A percentile compares a stretch with the other conserved stretches of the same genome.
Conservation (phyloP, 2,329 filamentous ascomycete genomes). For the Penicillium sp. region DNA sequence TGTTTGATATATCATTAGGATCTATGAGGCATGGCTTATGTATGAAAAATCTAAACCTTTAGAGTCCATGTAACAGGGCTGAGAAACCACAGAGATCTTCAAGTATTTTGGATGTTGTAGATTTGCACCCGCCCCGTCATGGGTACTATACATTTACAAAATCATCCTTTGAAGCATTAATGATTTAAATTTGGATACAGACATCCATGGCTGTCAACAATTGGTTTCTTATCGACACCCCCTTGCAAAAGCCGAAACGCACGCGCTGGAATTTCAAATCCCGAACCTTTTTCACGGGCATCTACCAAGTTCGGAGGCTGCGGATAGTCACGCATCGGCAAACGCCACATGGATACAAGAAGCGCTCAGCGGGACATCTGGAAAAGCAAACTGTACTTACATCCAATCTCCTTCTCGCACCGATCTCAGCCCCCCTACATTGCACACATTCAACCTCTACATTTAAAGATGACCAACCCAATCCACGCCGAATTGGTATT, state of each 20-base stretch:
- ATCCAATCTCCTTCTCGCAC: background rate
- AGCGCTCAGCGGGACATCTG: background rate
- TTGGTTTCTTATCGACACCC: too few relatives aligned
- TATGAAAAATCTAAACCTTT: background rate
- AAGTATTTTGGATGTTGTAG: too few relatives aligned
- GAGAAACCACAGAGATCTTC: too few relatives aligned
- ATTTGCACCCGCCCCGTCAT: too few relatives aligned
- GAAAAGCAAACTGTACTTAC: background rate
- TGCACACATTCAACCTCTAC: background rate
- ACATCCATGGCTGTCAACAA: too few relatives aligned
- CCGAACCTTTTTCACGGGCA: background rate
- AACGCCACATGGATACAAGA: background rate
- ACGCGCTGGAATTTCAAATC: background rate
- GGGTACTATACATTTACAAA: too few relatives aligned
- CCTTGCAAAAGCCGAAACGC: background rate
- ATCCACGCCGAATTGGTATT: background rate
- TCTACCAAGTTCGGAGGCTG: background rate
- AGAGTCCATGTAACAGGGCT: too few relatives aligned
- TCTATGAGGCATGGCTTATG: background rate
- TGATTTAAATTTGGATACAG: too few relatives aligned
- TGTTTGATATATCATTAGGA: background rate
- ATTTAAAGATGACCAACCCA: background rate
- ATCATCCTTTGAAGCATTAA: too few relatives aligned
- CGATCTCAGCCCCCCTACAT: fast-evolving
- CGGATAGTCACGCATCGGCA: background rate